phyloP scores from a whole-genome alignment of 139 green algal genomes.

The Auxenochlorella pyrenoidosa region DNA sequence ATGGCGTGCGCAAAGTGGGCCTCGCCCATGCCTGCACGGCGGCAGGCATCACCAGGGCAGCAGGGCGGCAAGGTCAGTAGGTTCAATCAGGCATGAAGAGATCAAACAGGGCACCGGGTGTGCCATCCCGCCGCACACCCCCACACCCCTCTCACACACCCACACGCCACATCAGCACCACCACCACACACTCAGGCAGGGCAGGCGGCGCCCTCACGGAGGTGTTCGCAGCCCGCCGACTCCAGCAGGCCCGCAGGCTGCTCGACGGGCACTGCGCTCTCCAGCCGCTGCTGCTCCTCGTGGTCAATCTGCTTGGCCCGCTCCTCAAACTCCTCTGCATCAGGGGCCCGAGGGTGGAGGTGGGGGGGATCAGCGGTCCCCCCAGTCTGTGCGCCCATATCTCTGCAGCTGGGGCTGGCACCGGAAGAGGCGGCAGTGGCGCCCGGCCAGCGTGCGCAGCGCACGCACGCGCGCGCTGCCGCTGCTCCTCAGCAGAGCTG shows the following conservation, averaged over 20 bases:
- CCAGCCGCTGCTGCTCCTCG: neutral
- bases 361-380: neutral
- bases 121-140: too few species aligned
- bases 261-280: neutral
- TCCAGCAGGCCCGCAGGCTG: constrained; percentile 15
- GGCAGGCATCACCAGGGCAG: neutral
- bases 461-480: too few species aligned
- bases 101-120: too few species aligned
- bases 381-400: too few species aligned
- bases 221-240: constrained; percentile 37
- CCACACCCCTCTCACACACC: neutral
- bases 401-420: too few species aligned
- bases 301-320: constrained; percentile 12
- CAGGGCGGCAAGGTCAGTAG: neutral
- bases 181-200: neutral
- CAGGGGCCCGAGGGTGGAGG: neutral
- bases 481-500: neutral
- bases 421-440: neutral
- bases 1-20: constrained; percentile 70
- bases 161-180: neutral
- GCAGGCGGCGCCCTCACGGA: constrained; percentile 10
- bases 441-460: too few species aligned
- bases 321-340: constrained; percentile 32
- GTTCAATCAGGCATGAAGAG: too few species aligned
- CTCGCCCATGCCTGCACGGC: constrained; percentile 14